Conservation (phyloP, 768 basidiomycete genomes). For the Mrakia blollopis region DNA sequence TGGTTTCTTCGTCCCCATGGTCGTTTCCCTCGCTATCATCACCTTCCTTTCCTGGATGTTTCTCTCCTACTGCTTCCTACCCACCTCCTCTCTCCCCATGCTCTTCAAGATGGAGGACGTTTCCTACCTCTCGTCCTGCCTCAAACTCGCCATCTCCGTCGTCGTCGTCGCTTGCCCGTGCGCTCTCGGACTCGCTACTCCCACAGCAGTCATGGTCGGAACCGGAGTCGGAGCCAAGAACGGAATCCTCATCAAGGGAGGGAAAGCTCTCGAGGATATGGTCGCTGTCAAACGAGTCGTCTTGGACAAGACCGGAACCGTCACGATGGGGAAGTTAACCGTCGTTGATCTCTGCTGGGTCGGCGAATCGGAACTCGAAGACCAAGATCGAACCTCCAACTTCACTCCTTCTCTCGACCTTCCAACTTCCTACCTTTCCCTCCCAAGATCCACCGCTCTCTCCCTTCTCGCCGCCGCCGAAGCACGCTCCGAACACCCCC, state of each 20-base stretch:
- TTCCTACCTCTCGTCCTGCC: conserved; percentile 76
- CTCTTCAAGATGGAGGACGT: conserved; percentile 83
- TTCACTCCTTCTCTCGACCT: not conserved
- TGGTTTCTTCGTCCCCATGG: conserved; percentile 89
- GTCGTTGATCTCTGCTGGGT: conserved; percentile 75
- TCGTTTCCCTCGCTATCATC: conserved; percentile 70
- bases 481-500: conserved; percentile 88
- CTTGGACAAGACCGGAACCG: conserved; percentile 95
- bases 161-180: conserved; percentile 98
- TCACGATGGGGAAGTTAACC: conserved; percentile 88
- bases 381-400: not conserved
- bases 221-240: conserved; percentile 95
- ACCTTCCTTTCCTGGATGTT: conserved; percentile 83
- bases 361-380: not conserved
- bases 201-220: conserved; percentile 98
- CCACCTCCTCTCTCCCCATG: conserved; percentile 60
- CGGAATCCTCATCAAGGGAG: conserved; percentile 97
- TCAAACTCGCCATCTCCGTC: conserved; percentile 96
- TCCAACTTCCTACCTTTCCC: conserved; percentile 23
- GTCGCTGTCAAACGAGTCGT: conserved; percentile 73
- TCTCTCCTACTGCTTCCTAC: conserved; percentile 53
- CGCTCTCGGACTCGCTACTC: conserved; percentile 90
- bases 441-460: conserved; percentile 55
- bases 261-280: conserved; percentile 87
- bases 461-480: conserved; percentile 82